phyloP scores from a whole-genome alignment of 371 early-diverging fungal genomes.

The Mortierella sp. region DNA sequence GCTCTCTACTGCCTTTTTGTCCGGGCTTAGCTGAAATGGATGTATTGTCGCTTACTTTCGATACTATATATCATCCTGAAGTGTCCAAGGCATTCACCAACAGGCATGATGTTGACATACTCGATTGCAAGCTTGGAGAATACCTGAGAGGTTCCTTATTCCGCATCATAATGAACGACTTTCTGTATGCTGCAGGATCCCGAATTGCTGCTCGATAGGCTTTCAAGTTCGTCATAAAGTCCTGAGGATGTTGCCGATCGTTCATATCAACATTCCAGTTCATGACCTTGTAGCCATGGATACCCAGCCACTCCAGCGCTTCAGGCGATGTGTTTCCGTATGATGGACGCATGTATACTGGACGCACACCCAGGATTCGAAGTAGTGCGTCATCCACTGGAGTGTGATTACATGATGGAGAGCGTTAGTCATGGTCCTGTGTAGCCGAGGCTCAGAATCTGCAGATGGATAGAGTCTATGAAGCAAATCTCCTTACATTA shows the following conservation, averaged over 20 bases:
- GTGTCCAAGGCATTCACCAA: constrained; percentile 36
- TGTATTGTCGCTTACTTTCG: neutral
- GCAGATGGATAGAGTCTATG: no score
- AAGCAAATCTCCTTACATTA: constrained; percentile 14
- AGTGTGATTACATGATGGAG: neutral
- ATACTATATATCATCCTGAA: constrained; percentile 40
- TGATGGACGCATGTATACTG: constrained; percentile 66
- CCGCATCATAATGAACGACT: constrained; percentile 43
- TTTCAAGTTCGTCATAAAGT: constrained; percentile 10
- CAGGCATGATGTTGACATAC: constrained; percentile 38
- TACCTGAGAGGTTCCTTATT: constrained; percentile 24
- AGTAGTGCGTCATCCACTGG: constrained; percentile 30
- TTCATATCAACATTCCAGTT: constrained; percentile 56
- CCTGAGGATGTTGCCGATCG: constrained; percentile 47
- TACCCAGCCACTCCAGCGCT: constrained; percentile 54
- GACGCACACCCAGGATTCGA: constrained; percentile 58
- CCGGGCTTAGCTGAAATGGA: no score
- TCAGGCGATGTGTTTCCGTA: constrained; percentile 72
- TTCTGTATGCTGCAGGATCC: constrained; percentile 1
- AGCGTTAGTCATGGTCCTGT: neutral
- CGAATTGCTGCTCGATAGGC: constrained; percentile 19
- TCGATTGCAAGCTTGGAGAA: constrained; percentile 45
- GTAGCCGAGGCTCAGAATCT: no score
- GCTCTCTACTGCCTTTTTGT: no score
- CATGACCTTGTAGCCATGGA: constrained; percentile 56